Evolutionary conservation across 306 rosid species (phyloP).

Genomic region (Purshia tridentata): DNA sequence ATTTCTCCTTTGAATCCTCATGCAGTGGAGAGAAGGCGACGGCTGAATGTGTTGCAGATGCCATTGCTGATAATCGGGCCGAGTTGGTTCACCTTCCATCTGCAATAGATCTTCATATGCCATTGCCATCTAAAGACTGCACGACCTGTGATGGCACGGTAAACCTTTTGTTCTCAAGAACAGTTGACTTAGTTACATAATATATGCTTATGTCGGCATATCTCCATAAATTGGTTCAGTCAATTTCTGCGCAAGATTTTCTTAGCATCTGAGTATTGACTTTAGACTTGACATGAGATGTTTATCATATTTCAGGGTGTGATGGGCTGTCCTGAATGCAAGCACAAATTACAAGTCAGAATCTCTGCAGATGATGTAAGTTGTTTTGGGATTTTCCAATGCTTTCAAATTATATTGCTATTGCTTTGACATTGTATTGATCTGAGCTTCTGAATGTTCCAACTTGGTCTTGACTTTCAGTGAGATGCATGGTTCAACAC

Average conservation of each 20-base stretch:
- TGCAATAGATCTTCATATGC: slow-evolving; percentile 53
- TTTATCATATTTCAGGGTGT: slow-evolving; percentile 69
- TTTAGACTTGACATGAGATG: slow-evolving; percentile 26
- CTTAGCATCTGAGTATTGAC: slow-evolving; percentile 23
- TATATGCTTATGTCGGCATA: not conserved
- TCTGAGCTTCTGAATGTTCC: not conserved
- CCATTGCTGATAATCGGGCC: slow-evolving; percentile 75
- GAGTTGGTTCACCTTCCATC: slow-evolving; percentile 91
- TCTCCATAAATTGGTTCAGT: not conserved
- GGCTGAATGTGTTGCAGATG: slow-evolving; percentile 80
- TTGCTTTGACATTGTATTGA: slow-evolving; percentile 1
- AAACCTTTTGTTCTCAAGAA: slow-evolving; percentile 14
- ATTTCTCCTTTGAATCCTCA: slow-evolving; percentile 27
- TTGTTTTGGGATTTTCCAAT: slow-evolving; percentile 9
- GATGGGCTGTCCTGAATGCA: slow-evolving; percentile 93
- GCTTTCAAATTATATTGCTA: slow-evolving; percentile 5
- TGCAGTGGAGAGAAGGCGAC: slow-evolving; percentile 92
- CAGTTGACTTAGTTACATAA: slow-evolving; percentile 2
- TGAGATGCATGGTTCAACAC: not conserved
- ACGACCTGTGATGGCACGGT: slow-evolving; percentile 95
- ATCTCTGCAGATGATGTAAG: slow-evolving; percentile 95
- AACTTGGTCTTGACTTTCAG: not conserved
- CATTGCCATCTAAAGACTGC: slow-evolving; percentile 90
- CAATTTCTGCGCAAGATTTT: not conserved
- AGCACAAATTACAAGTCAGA: slow-evolving; percentile 70